Evolutionary conservation across 2,329 filamentous ascomycete species (phyloP).

Genomic region (Aureobasidium mangrovei): DNA sequence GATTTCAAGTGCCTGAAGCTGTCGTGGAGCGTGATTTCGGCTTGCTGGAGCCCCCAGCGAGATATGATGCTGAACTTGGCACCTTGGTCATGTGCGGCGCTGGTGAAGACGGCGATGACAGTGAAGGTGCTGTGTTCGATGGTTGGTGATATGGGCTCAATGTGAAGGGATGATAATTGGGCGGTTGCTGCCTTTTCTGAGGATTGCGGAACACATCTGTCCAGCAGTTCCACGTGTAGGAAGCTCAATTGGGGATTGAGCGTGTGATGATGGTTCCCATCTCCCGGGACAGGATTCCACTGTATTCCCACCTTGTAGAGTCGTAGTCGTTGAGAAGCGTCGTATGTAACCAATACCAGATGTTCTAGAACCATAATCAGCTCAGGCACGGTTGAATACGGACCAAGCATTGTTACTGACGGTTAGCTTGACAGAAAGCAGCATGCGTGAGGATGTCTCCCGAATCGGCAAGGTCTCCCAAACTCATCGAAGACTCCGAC

Average conservation of each 20-base stretch:
- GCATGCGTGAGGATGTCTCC: slow-evolving; percentile 52
- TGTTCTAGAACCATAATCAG: slow-evolving; percentile 31
- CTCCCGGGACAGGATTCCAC: slow-evolving; percentile 51
- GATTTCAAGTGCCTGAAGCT: slow-evolving; percentile 29
- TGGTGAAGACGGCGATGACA: slow-evolving; percentile 64
- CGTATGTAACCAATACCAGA: slow-evolving; percentile 58
- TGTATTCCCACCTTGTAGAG: slow-evolving; percentile 64
- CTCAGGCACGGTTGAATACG: not conserved
- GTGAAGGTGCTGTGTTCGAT: slow-evolving; percentile 28
- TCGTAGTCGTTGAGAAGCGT: slow-evolving; percentile 61
- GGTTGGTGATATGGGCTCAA: slow-evolving; percentile 2
- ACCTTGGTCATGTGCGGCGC: slow-evolving; percentile 43
- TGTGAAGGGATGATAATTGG: slow-evolving; percentile 49
- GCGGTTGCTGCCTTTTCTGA: slow-evolving; percentile 45
- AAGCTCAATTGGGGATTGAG: slow-evolving; percentile 7
- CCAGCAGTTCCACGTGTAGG: slow-evolving; percentile 9
- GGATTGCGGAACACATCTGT: slow-evolving; percentile 1
- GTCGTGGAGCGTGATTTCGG: slow-evolving; percentile 24
- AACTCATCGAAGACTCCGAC: slow-evolving; percentile 62
- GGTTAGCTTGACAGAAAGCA: slow-evolving; percentile 45
- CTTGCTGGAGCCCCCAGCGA: slow-evolving; percentile 67
- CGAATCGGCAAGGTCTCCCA: slow-evolving; percentile 63
- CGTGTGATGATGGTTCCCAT: not conserved
- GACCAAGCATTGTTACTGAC: slow-evolving; percentile 13
- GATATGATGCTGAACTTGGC: slow-evolving; percentile 56